Evolutionary conservation across 495 filamentous ascomycete species (phyloP).

Genomic region (Pyrenopolyporus hunteri): DNA sequence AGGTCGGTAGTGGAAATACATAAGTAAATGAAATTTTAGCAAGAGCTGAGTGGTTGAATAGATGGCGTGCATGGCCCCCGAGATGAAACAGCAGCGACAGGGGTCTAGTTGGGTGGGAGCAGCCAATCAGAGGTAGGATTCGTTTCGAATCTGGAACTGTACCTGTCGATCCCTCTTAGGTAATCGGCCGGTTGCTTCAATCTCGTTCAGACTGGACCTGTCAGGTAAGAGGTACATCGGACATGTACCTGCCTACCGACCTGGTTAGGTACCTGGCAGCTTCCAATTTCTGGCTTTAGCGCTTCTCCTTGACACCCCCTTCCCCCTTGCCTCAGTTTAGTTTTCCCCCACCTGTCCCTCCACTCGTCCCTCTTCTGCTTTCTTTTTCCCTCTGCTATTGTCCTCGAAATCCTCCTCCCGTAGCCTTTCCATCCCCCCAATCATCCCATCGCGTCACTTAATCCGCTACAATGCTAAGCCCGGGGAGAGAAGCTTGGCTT

Average conservation of each 20-base stretch:
- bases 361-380: conserved; percentile 16
- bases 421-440: background rate
- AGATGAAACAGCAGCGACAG: conserved; percentile 31
- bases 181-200: conserved; percentile 16
- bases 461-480: conserved; percentile 20
- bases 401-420: background rate
- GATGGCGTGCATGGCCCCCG: conserved; percentile 28
- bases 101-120: background rate
- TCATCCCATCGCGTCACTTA: background rate
- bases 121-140: conserved; percentile 15
- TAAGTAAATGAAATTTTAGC: conserved; percentile 1
- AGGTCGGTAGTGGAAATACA: conserved; percentile 1
- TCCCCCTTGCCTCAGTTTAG: conserved; percentile 15
- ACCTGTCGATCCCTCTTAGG: conserved; percentile 32
- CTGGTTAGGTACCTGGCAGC: too few relatives aligned
- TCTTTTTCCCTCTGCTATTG: conserved; percentile 4
- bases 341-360: background rate
- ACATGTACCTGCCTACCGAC: background rate
- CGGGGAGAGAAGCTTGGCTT: conserved; percentile 13
- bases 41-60: conserved; percentile 25
- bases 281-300: conserved; percentile 28
- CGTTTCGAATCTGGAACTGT: conserved; percentile 21
- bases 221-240: background rate
- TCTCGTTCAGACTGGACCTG: too few relatives aligned
- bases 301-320: conserved; percentile 23